Percentiles rank a stretch among this genome's conserved stretches.
Conservation (phyloP, 1,284 basidiomycete species). For the Trametes versicolor region DNA sequence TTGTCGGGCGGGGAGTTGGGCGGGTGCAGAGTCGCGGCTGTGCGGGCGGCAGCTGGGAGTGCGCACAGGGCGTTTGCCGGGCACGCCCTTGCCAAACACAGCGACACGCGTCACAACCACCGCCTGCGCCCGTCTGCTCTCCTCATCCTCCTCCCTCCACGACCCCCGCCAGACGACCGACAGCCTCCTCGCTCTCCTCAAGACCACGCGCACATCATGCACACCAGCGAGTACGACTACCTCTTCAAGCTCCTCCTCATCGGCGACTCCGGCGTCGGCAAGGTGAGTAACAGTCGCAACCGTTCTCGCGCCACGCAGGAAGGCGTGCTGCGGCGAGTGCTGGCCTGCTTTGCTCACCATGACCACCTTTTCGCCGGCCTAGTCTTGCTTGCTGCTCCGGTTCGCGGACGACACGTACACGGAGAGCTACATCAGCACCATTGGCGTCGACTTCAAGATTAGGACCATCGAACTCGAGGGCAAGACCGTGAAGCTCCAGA, state of each 20-base stretch:
- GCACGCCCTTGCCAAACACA: slow-evolving; percentile 40
- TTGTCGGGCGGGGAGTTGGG: slow-evolving; percentile 12
- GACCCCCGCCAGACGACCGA: slow-evolving; percentile 34
- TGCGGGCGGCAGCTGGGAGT: slow-evolving; percentile 30
- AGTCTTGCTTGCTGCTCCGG: slow-evolving; percentile 97
- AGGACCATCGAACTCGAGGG: slow-evolving; percentile 99
- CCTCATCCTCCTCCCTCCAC: slow-evolving; percentile 37
- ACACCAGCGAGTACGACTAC: slow-evolving; percentile 95
- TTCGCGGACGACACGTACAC: slow-evolving; percentile 99
- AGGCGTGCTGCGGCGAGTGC: slow-evolving; percentile 19
- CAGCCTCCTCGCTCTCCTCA: slow-evolving; percentile 33
- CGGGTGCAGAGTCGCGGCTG: slow-evolving; percentile 32
- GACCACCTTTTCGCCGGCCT: not conserved
- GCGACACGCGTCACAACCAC: slow-evolving; percentile 50
- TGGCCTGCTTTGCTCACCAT: slow-evolving; percentile 14
- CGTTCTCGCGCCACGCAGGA: slow-evolving; percentile 20
- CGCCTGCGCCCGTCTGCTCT: slow-evolving; percentile 43
- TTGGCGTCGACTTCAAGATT: slow-evolving; percentile 99
- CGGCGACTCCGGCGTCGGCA: slow-evolving; percentile 96
- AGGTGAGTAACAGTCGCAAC: slow-evolving; percentile 59
- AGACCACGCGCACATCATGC: slow-evolving; percentile 60
- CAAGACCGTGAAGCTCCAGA: slow-evolving; percentile 99
- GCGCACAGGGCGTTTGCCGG: slow-evolving; percentile 40
- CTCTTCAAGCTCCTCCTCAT: slow-evolving; percentile 97
- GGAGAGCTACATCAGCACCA: slow-evolving; percentile 98